Evolutionary conservation across 1,284 basidiomycete species (phyloP).

Genomic region (Austroboletus niveus): DNA sequence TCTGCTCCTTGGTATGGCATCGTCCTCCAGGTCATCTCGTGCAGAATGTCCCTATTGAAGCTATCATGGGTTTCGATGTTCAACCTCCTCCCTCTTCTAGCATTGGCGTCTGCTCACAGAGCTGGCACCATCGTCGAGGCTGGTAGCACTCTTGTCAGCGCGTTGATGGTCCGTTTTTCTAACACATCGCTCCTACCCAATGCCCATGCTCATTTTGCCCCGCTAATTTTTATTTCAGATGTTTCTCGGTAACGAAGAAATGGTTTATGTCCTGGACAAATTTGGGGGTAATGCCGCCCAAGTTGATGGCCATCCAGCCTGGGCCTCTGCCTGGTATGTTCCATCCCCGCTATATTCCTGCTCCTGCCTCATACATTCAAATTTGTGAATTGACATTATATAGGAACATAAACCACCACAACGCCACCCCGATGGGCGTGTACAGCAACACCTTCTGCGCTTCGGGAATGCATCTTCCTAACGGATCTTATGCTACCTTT

Average conservation of each 20-base stretch:
- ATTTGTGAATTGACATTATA: not conserved
- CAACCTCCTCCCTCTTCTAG: constrained; percentile 17
- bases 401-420: constrained; percentile 39
- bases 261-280: constrained; percentile 51
- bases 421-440: constrained; percentile 67
- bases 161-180: constrained; percentile 58
- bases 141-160: constrained; percentile 57
- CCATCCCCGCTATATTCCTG: not conserved
- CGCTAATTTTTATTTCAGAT: constrained; percentile 36
- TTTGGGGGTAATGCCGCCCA: constrained; percentile 41
- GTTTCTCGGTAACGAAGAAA: constrained; percentile 50
- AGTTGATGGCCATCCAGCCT: constrained; percentile 42
- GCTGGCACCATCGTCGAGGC: constrained; percentile 45
- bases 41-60: too few species aligned
- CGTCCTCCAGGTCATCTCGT: too few species aligned
- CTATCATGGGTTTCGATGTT: not conserved
- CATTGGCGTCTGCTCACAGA: constrained; percentile 34
- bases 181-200: not conserved
- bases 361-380: too few species aligned
- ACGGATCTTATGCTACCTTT: constrained; percentile 62
- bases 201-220: too few species aligned
- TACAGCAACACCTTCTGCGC: constrained; percentile 82
- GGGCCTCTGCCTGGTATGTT: constrained; percentile 43
- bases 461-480: constrained; percentile 68
- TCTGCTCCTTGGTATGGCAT: too few species aligned